Base-by-base conservation (phyloP, 202 grass and related monocot species). In the Carex arenaria region DNA sequence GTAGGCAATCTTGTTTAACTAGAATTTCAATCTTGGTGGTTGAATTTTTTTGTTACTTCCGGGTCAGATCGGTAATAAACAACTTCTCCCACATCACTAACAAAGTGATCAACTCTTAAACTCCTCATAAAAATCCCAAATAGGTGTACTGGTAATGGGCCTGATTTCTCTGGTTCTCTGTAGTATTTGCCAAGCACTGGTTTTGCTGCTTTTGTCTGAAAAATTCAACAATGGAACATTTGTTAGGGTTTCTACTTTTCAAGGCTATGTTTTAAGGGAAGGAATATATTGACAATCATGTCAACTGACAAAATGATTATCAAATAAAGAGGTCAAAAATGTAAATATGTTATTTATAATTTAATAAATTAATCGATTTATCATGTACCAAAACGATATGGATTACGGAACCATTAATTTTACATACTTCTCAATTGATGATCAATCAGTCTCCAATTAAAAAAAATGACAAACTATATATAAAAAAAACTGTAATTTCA, bases 91-190 rank as follows among this genome's bases (percentile, higher is more conserved):
- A 86, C 86, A 38, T 98, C 95, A 49, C 95, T 93, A 42, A 94
- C 94, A 68, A 97, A 97, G 81, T 94, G 94, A 78, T 97, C 94
- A 11, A 97, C 79, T 82, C 94, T 89, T 64, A 97, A 85, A 75
- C 94, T 97, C 54, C 85, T 93, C 49, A 90, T 66, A 3, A 97
- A 81, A n/a, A 90, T 32, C 3, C 81, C 85, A 22, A 93, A 23
- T 7, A 98, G 86, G 59, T 98, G 91, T 2, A 95, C 55, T 18
- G 95, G 92, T 22, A 98, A 82, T 2, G 95, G 92, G 18, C 91
- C 89, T 7, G 94, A 97, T 74, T 66, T 90, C 19, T 91, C 87
- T 0, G 94, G 91, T 34, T 90, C 89, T n/a, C 90, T 67, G 87
- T 98, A 98, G 77, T 95, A 98, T 82, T 87, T 90, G 1, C 92